Conservation (phyloP, 1,284 basidiomycete genomes). For the Tausonia pullulans region DNA sequence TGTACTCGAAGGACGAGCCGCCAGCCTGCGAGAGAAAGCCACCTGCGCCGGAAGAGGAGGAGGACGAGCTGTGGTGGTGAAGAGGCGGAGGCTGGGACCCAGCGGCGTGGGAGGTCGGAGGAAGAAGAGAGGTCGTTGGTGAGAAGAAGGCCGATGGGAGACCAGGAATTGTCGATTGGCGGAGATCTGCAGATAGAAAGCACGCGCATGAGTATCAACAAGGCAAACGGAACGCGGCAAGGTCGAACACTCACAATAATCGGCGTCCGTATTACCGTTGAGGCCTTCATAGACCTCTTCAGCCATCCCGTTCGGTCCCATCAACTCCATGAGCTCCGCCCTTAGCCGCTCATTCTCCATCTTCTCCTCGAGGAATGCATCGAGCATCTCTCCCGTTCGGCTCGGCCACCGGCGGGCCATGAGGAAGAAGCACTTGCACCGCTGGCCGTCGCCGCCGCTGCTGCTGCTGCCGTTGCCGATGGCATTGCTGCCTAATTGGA, state of each 20-base stretch:
- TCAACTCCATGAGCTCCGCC: constrained; percentile 26
- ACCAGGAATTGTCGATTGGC: not conserved
- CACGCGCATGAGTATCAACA: too few species aligned
- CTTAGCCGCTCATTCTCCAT: constrained; percentile 32
- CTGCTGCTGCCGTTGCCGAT: too few species aligned
- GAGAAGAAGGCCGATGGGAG: constrained; percentile 1
- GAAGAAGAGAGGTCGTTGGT: not conserved
- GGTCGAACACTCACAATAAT: not conserved
- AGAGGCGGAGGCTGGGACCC: not conserved
- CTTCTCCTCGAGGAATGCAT: constrained; percentile 33
- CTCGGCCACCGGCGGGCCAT: constrained; percentile 27
- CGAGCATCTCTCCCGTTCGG: constrained; percentile 23
- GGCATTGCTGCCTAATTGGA: too few species aligned
- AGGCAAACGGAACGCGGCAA: too few species aligned
- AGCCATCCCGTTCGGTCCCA: too few species aligned
- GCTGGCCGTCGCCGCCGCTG: not conserved
- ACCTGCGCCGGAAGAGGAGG: not conserved
- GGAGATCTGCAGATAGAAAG: not conserved
- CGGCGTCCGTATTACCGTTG: not conserved
- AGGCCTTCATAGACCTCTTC: not conserved
- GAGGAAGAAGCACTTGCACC: constrained; percentile 20
- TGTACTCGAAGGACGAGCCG: not conserved
- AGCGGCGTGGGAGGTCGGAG: not conserved
- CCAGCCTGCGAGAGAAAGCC: too few species aligned
- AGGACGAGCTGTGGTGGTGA: not conserved